Conservation (phyloP, 78 protist species). For the Parvularia atlantis region DNA sequence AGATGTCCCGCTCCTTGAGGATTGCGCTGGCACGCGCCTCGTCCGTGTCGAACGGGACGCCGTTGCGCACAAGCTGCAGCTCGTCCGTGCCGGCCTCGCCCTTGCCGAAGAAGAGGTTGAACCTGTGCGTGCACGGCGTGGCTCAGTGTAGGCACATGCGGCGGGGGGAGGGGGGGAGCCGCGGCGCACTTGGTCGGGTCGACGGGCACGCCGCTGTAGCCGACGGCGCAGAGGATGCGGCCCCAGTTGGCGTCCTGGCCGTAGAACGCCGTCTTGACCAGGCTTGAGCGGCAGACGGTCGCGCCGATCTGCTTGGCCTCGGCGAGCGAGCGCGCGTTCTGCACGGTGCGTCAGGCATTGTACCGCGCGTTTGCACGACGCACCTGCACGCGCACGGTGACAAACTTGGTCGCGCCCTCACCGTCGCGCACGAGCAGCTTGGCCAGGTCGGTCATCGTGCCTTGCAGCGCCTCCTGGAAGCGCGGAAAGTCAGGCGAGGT, state of each 20-base stretch:
- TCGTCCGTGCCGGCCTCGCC: no score
- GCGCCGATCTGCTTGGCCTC: slow-evolving; percentile 20
- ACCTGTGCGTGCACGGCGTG: neutral
- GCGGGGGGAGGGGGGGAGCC: neutral
- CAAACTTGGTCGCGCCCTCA: slow-evolving; percentile 56
- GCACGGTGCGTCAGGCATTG: no score
- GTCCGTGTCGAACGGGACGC: slow-evolving; percentile 8
- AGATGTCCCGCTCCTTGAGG: slow-evolving; percentile 3
- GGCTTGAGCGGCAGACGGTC: slow-evolving; percentile 22
- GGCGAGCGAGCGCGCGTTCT: slow-evolving; percentile 16
- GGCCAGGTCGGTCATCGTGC: slow-evolving; percentile 16
- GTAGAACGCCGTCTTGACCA: slow-evolving; percentile 58
- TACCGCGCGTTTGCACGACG: no score
- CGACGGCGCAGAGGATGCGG: slow-evolving; percentile 55
- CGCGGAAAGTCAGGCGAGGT: neutral
- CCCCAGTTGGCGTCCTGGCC: slow-evolving; percentile 68
- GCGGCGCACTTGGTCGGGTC: slow-evolving; percentile 3
- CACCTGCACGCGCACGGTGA: slow-evolving; percentile 12
- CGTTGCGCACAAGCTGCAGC: slow-evolving; percentile 12
- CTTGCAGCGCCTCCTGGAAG: slow-evolving; percentile 25
- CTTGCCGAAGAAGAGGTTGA: neutral
- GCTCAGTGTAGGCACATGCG: neutral
- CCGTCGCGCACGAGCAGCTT: slow-evolving; percentile 51
- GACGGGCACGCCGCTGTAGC: slow-evolving; percentile 47
- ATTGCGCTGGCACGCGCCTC: neutral